These are phyloP conservation scores for Yarrowia osloensis DNA, from an alignment of 805 yeast species.

Conservation along the genomic window DNA sequence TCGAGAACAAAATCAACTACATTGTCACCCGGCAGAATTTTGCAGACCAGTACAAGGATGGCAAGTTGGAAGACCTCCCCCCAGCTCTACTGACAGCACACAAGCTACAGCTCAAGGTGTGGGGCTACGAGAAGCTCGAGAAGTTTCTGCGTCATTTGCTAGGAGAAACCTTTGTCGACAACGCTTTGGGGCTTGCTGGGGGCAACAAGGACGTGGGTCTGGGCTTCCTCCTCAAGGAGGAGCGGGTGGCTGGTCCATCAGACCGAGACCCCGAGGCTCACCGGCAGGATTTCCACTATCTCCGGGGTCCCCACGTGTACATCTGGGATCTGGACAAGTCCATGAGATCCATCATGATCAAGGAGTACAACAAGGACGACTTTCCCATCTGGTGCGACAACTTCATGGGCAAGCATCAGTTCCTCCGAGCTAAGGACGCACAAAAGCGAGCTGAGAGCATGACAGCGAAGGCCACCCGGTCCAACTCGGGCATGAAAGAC, in stretches of 20 bases:
- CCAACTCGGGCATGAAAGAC: constrained; percentile 47
- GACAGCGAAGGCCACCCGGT: constrained; percentile 10
- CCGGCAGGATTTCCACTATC: constrained; percentile 81
- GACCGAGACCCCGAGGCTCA: constrained; percentile 86
- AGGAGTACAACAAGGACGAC: constrained; percentile 64
- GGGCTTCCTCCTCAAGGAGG: constrained; percentile 64
- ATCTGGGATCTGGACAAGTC: constrained; percentile 78
- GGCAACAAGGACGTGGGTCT: constrained; percentile 19
- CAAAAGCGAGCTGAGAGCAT: constrained; percentile 23
- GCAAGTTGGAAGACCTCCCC: constrained; percentile 12
- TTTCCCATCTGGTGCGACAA: constrained; percentile 42
- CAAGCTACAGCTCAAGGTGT: constrained; percentile 25
- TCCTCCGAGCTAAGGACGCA: constrained; percentile 25
- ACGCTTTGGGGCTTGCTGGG: neutral
- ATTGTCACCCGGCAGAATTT: constrained; percentile 14
- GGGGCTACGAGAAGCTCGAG: constrained; percentile 26
- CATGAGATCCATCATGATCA: constrained; percentile 74
- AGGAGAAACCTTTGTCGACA: constrained; percentile 24
- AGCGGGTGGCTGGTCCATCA: constrained; percentile 79
- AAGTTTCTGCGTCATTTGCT: constrained; percentile 22
- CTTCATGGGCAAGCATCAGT: constrained; percentile 29
- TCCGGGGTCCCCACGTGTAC: constrained; percentile 71
- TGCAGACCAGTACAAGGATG: constrained; percentile 14
- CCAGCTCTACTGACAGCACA: constrained; percentile 11
- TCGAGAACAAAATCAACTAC: constrained; percentile 24